These are phyloP conservation scores for Tetradesmus obliquus DNA, from an alignment of 139 green algal genomes.

Conservation along the genomic window DNA sequence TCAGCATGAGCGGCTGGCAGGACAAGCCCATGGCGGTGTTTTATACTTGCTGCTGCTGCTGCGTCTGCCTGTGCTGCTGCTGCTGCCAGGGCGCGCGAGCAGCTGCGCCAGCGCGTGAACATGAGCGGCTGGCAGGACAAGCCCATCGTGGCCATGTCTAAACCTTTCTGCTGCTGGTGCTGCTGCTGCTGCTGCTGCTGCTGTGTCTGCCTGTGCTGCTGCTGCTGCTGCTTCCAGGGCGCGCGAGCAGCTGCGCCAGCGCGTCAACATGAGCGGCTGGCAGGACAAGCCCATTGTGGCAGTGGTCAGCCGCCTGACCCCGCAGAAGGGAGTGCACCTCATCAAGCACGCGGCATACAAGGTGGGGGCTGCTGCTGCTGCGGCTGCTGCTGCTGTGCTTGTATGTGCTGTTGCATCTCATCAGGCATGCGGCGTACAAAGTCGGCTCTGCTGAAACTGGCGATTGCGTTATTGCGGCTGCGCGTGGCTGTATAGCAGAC, in stretches of 20 bases:
- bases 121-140: constrained; percentile 66
- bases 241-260: constrained; percentile 68
- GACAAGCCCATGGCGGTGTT: constrained; percentile 47
- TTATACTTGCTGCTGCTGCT: too few relatives aligned
- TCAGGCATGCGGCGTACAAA: not conserved
- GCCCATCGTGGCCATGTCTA: not conserved
- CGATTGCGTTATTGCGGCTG: not conserved
- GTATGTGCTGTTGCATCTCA: not conserved
- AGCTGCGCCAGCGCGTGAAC: not conserved
- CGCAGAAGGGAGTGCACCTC: constrained; percentile 96
- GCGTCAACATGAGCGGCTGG: constrained; percentile 71
- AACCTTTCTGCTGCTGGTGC: too few relatives aligned
- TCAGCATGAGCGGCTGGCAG: constrained; percentile 73
- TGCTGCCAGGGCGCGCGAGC: not conserved
- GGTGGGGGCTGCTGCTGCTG: constrained; percentile 11
- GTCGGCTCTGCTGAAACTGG: not conserved
- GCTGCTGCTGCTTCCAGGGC: not conserved
- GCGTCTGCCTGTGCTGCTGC: not conserved
- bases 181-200: not conserved
- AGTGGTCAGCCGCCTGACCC: constrained; percentile 82
- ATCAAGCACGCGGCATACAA: constrained; percentile 92
- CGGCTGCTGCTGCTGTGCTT: not conserved
- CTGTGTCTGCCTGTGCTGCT: not conserved
- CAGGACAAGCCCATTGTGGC: constrained; percentile 77
- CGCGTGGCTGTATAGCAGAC: not conserved